These are phyloP conservation scores for Aspergillus avenaceus DNA, from an alignment of 495 filamentous ascomycete genomes.

Conservation along the genomic window DNA sequence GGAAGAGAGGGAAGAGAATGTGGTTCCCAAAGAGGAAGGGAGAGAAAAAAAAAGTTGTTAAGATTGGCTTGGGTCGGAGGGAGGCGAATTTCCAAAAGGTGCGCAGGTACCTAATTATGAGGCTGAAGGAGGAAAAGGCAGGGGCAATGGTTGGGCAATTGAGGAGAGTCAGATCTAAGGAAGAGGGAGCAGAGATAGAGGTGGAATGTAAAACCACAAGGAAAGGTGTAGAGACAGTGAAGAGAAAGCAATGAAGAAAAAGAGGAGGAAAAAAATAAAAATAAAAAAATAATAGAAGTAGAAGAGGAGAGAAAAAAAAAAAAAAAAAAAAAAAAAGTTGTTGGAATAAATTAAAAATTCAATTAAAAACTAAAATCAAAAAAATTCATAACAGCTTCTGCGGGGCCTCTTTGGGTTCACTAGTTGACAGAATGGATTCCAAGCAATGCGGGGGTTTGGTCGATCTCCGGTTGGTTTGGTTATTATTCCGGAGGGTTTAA, in stretches of 20 bases:
- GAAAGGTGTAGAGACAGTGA: conserved; percentile 5
- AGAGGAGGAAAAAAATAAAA: conserved; percentile 6
- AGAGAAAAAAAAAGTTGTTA: conserved; percentile 1
- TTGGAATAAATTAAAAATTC: no score
- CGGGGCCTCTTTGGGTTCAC: conserved; percentile 15
- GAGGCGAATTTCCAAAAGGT: conserved; percentile 7
- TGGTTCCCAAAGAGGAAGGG: background rate
- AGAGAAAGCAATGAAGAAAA: conserved; percentile 3
- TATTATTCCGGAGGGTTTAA: background rate
- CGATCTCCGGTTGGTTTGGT: conserved; percentile 9
- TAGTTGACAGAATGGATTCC: conserved; percentile 9
- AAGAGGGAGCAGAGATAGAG: background rate
- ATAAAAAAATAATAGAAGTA: conserved; percentile 6
- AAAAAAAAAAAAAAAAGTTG: background rate
- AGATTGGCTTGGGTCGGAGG: background rate
- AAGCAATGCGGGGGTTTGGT: conserved; percentile 19
- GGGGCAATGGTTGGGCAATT: conserved; percentile 14
- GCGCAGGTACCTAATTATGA: conserved; percentile 13
- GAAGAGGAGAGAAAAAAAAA: conserved; percentile 12
- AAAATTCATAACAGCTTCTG: conserved; percentile 9
- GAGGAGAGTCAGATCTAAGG: conserved; percentile 17
- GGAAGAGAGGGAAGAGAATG: conserved; percentile 3
- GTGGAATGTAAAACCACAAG: conserved; percentile 6
- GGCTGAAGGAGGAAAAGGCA: conserved; percentile 14
- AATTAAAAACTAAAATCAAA: background rate